phyloP scores from a whole-genome alignment of 1,284 basidiomycete genomes.

The Pseudozyma hubeiensis region DNA sequence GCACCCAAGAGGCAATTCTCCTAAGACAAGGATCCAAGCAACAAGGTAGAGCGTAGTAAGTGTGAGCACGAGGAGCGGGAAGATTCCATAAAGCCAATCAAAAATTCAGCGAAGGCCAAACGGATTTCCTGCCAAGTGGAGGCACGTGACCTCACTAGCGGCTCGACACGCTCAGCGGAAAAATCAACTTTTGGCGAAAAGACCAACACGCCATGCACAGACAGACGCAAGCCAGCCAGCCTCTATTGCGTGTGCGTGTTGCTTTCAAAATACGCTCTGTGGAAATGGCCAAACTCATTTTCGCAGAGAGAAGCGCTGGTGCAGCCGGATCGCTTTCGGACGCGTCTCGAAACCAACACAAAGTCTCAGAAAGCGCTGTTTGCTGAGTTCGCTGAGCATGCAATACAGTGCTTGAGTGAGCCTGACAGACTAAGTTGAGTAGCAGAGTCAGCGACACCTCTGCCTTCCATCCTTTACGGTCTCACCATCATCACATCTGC shows the following conservation, averaged over 20 bases:
- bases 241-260: background rate
- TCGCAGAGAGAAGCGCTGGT: too few relatives aligned
- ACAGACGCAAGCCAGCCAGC: conserved; percentile 6
- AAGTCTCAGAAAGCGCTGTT: background rate
- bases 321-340: background rate
- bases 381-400: background rate
- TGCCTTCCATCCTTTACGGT: background rate
- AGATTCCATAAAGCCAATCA: conserved; percentile 2
- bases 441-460: too few relatives aligned
- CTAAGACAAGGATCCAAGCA: too few relatives aligned
- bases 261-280: conserved; percentile 2
- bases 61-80: conserved; percentile 9
- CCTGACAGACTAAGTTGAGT: too few relatives aligned
- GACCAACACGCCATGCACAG: conserved; percentile 21
- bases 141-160: conserved; percentile 30
- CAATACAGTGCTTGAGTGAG: too few relatives aligned
- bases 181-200: conserved; percentile 1
- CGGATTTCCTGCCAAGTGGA: conserved; percentile 24
- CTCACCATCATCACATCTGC: background rate
- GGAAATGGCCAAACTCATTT: too few relatives aligned
- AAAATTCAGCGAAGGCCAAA: conserved; percentile 12
- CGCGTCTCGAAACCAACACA: background rate
- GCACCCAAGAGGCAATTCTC: too few relatives aligned
- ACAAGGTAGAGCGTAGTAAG: background rate
- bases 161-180: conserved; percentile 20